These are phyloP conservation scores for Heliosperma pusillum DNA, from an alignment of 148 eudicot species.

Conservation along the genomic window DNA sequence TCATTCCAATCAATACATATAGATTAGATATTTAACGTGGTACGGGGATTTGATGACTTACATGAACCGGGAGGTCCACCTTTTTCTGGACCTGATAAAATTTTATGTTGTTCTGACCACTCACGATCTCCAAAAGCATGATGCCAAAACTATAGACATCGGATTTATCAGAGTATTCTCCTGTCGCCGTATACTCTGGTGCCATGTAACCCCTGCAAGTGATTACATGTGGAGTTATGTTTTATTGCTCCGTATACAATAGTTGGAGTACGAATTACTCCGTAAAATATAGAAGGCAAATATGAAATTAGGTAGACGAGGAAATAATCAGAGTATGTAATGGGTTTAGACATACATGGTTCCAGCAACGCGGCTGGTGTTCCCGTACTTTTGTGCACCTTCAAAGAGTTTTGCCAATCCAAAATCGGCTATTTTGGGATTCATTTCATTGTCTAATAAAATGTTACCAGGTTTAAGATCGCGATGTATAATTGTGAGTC, in stretches of 20 bases:
- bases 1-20: not conserved
- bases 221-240: no score
- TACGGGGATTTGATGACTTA: not conserved
- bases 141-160: conserved; percentile 7
- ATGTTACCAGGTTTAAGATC: conserved; percentile 68
- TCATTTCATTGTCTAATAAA: conserved; percentile 48
- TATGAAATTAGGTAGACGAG: not conserved
- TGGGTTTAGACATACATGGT: conserved; percentile 15
- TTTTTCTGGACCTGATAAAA: not conserved
- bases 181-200: not conserved
- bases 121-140: conserved; percentile 4
- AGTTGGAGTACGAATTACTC: no score
- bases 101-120: conserved; percentile 1
- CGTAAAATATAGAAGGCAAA: not conserved
- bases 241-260: no score
- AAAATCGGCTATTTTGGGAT: conserved; percentile 64
- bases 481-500: conserved; percentile 23
- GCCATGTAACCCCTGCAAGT: not conserved
- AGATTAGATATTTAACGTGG: not conserved
- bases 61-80: conserved; percentile 1
- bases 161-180: not conserved
- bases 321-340: no score
- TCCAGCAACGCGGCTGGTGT: conserved; percentile 42
- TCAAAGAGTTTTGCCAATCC: conserved; percentile 61
- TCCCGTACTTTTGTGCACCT: conserved; percentile 44